Base-by-base conservation (phyloP, 2,329 filamentous ascomycete species). In the Dendryphion nanum region DNA sequence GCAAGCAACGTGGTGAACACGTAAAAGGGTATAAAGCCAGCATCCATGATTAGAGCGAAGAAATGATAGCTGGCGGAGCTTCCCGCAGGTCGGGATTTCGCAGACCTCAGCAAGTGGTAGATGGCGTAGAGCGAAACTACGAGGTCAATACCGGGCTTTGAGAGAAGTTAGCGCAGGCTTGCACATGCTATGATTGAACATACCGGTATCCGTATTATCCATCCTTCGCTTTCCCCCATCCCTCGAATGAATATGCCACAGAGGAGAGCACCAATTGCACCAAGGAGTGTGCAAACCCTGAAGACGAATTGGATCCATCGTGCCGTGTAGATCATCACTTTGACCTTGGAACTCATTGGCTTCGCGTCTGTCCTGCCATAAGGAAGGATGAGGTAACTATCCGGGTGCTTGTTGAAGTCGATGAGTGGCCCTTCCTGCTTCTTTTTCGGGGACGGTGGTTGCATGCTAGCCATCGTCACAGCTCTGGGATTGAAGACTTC, bases 41-140 rank as follows among this genome's bases (percentile, higher is more conserved):
- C 68, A 62, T 97, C 91, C 29, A 85, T 78, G 30, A 89, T 69
- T 8, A 79, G 75, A 3, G 89, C 81, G 62, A 96, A 97, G 40
- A 93, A 69, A 66, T 94, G 89, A 66, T 97, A 97, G 47, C 88
- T 91, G 12, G 88, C 83, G 14, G 89, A 87, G 16, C 88, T 95
- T 3, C 75, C 83, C 0, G 91, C 83, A 1, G 89, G 82, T 35
- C 89, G 81, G 30, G 75, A 78, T 33, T 80, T 81, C 1, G 86
- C 78, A 24, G 83, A 79, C 20, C 86, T 80, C 12, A 79, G 74
- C 26, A 94, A 79, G 62, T 96, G 89, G 55, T 86, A 93, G 43
- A 94, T 77, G 29, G 78, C 86, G 64, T 97, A 97, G 14, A 82
- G 55, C 13, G 79, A 82, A 60, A 89, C 82, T 4, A 86, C 53